Evolutionary conservation across 108 stramenopile species (phyloP), one percentile per base, ranked within the genome.

Genomic region (Nitzschia sp.): DNA sequence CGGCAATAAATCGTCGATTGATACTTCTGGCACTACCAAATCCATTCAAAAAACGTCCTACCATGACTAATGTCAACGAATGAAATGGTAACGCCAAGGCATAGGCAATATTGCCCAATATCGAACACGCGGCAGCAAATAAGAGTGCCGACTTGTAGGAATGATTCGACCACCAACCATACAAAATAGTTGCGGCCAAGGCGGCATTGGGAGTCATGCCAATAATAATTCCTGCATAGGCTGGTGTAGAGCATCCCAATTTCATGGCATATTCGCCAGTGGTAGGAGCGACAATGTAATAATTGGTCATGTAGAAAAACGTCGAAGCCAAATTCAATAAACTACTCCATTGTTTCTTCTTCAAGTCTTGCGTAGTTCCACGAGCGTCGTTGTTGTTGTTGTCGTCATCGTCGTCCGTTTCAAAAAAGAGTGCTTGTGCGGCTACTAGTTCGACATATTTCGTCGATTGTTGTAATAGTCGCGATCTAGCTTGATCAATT

Each of bases 1-100:
- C 97, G 11, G 97, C 94, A 77, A 97, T 96, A 79, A 95, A 97
- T 18, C 94, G 79, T 56, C 97, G 77, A 80, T 96, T 97, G 30
- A 97, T 87, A 3, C 79, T 80, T 54, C 97, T 75, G 24, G 93
- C 88, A 35, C 85, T 83, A 13, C 95, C 97, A 72, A 97, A 92
- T 15, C 97, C 97, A 55, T 80, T 88, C 55, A 96, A 63, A n/a
- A 90, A 68, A 18, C 97, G 86, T 18, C 97, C 97, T 8, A 89
- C 19, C 38, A 97, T 66, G 3, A 97, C 88, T 77, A 96, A 78
- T 23, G 61, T 68, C n/a, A 95, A 57, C 17, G 86, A 87, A 46
- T 95, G 68, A 54, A 66, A 91, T 18, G 87, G 81, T 24, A 96
- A 62, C 0, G 93, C 97, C 46, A 88, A 65, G 0, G 83, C 94